Base-by-base conservation (phyloP, 805 yeast species). In the Debaryomyces hansenii region DNA sequence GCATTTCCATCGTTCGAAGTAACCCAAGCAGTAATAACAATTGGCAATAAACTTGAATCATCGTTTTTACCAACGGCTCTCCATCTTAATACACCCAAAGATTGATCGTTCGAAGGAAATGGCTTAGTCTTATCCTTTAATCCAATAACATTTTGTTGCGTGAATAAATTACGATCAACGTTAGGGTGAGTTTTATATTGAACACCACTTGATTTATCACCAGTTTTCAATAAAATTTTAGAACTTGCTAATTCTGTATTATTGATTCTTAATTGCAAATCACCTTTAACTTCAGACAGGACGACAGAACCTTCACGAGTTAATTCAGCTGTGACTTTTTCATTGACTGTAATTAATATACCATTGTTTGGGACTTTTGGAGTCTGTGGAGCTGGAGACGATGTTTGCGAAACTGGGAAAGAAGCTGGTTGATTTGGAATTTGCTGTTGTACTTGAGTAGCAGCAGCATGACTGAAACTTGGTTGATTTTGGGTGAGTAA, bases 111-210 rank as follows among this genome's bases (percentile, higher is more conserved):
- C 8, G 90, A 77, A 34, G 98, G 98, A 80, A 94, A 91, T 31
- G 90, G 80, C 61, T 89, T 88, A 39, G 77, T 61, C 44, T 82
- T 72, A 63, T 91, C 96, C 63, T 87, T 88, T 60, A 91, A 78
- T 0, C 86, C 86, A 58, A 94, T 82, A 37, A 78, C 66, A 47
- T 78, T 73, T 12, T 73, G 65, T 11, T 77, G 63, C 38, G 78
- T 75, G 66, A 92, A 94, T 59, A 80, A 66, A 36, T 70, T 72
- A 60, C 87, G 85, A 70, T 94, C 97, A 54, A 94, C 95, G 63
- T 92, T 91, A 52, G 99, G 99, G 73, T 94, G 97, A 12, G 98
- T 90, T 67, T 91, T 91, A 74, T 80, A 94, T 61, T 85, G 90
- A 39, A 83, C 72, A 52, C 71, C 81, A 33, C 74, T 66, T 12